Base-by-base conservation (phyloP, 2,329 filamentous ascomycete species). In the Phaeomoniella chlamydospora region DNA sequence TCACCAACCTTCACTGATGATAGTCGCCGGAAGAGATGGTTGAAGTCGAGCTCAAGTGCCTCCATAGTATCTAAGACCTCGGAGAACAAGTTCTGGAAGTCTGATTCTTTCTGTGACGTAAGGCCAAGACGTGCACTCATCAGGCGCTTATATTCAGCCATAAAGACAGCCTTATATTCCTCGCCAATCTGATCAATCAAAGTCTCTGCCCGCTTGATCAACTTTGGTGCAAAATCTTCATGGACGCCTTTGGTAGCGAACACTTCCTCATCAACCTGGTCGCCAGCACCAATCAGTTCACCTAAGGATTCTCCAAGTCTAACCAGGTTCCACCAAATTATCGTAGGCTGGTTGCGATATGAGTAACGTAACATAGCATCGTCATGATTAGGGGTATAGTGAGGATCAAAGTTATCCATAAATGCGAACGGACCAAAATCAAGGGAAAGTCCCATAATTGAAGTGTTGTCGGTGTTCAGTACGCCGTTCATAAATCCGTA, bases 401-500 rank as follows among this genome's bases (percentile, higher is more conserved):
- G 66, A 0, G 88, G 88, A 50, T 98, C 88, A 50, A 96, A 98
- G 51, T 87, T 86, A 55, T 98, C 90, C 65, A 98, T 80, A 57
- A 98, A 98, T 4, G 90, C 90, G 49, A 98, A 98, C 0, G 90
- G 90, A 0, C 90, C 90, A 52, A 87, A 98, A 58, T 98, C 90
- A 43, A 98, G 80, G 4, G 80, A 88, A 0, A 98, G 62, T 0
- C 90, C 90, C 37, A 77, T 77, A 35, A 98, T 71, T 0, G 86
- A 94, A 0, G 90, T 98, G 55, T 98, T 98, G 54, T 98, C 90
- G 0, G 90, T 96, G 58, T 98, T 98, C 39, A 98, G 66, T 3
- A 98, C 90, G 32, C 90, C 90, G 50, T 98, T 98, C 70, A 93
- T 96, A 62, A 98, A 98, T n/a, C 85, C 90, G 51, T 96, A 96